Base-by-base conservation (phyloP, 2,329 filamentous ascomycete species). In the Scopulariopsis brevicaulis region DNA sequence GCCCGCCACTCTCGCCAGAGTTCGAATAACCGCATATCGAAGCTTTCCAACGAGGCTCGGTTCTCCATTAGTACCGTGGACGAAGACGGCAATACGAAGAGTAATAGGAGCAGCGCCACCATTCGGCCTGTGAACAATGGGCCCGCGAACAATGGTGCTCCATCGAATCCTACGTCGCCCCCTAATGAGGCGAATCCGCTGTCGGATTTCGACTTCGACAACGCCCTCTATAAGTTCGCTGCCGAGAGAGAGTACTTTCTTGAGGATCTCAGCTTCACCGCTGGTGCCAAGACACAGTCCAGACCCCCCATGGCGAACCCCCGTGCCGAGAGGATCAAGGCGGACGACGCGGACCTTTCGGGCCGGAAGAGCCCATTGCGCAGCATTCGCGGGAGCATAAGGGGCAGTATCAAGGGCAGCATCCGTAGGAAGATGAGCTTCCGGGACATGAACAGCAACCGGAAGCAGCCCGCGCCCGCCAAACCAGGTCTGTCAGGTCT, bases 211-310 rank as follows among this genome's bases (percentile, higher is more conserved):
- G 94, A 97, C 70, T 99, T 99, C 66, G 94, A 97, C 69, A 86
- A 89, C 67, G 93, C 94, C 28, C 78, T 99, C 64, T 76, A 91
- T 66, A 97, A 96, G 73, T 99, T 99, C 70, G 91, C 94, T 53
- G 87, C 86, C n/a, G 93, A 97, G 74, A 81, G 94, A 63, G 94
- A 99, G 66, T 87, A 86, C 60, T 99, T 99, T 66, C 77, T 97
- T 56, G 90, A 96, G 62, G 94, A 99, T 69, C 80, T 97, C 57
- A 90, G 86, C 63, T 91, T 97, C 69, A 90, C 83, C 63, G 90
- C 92, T 24, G 91, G 92, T 51, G 88, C 89, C 48, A 88, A 90
- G 62, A 79, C 88, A 25, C 82, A 88, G 64, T 75, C 81, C 59
- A 77, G 85, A 59, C 83, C 86, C 25, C 83, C 84, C 11, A 90